Base-by-base conservation (phyloP, 768 basidiomycete species). In the Pleurotus ostreatus region DNA sequence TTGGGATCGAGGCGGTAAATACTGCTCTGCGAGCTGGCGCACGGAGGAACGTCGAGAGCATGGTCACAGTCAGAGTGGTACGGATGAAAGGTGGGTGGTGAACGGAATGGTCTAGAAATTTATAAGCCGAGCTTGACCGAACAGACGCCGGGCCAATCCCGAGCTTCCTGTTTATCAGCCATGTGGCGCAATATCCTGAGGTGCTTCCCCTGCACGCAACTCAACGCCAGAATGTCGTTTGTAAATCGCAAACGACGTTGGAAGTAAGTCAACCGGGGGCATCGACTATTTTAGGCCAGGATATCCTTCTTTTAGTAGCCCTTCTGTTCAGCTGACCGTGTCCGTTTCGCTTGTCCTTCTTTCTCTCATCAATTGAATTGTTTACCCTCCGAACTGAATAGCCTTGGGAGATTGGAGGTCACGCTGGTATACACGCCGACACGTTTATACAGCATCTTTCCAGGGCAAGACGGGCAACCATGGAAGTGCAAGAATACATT, bases 1-100 rank as follows among this genome's bases (percentile, higher is more conserved):
- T 59, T 39, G 60, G 58, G 18, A 61, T 65, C 37, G 77, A 61
- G 46, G 54, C 72, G 56, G 75, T 64, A 56, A 67, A 59, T 45
- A 74, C 69, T 48, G 74, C 71, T 60, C 71, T 78, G 65, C 84
- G 79, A 49, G 77, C 65, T 23, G 84, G 76, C 4, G 72, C 66
- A 61, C 84, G 80, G 55, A 86, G 66, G 40, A 77, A 70, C 63
- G 77, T 65, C 71, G 82, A 75, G 30, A 55, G 38, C 38, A 34
- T 34, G 30, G 84, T 85, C 86, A 88, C 86, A 65, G 63, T 67
- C 64, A 58, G 59, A 62, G 60, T 62, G 43, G 57, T 52, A n/a
- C 46, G 46, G 23, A 49, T 30, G 25, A 46, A 44, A 15, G 20
- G 20, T 16, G 18, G 44, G 20, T 13, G 23, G 22, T 43, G 49